Conservation (phyloP, 495 filamentous ascomycete genomes). For the Penicillium coffeae region DNA sequence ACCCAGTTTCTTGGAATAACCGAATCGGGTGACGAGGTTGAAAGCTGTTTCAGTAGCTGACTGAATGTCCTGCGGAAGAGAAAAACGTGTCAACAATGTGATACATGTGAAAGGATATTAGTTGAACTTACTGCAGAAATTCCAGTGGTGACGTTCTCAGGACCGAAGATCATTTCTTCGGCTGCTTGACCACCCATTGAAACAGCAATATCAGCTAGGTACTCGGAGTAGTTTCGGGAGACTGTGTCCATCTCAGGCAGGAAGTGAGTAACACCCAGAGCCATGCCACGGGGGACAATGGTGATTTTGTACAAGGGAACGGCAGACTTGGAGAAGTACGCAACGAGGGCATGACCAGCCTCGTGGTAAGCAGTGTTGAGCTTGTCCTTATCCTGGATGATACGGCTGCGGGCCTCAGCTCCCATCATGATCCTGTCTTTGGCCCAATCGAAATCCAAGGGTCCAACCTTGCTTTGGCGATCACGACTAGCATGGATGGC, state of each 20-base stretch:
- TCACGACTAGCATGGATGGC: conserved; percentile 84
- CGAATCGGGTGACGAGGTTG: conserved; percentile 76
- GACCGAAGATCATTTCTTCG: conserved; percentile 86
- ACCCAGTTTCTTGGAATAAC: conserved; percentile 85
- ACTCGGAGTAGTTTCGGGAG: conserved; percentile 64
- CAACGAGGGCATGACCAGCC: conserved; percentile 89
- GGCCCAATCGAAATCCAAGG: conserved; percentile 89
- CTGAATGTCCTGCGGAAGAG: conserved; percentile 65
- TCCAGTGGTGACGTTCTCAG: conserved; percentile 82
- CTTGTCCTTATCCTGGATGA: conserved; percentile 85
- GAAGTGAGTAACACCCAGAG: conserved; percentile 78
- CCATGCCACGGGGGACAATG: conserved; percentile 83
- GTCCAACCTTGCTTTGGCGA: conserved; percentile 66
- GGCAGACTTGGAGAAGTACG: conserved; percentile 68
- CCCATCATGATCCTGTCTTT: conserved; percentile 99
- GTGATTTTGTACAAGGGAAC: conserved; percentile 92
- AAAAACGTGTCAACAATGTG: conserved; percentile 5
- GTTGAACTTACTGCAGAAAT: conserved; percentile 60
- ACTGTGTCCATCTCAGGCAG: conserved; percentile 89
- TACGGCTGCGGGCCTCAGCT: conserved; percentile 78
- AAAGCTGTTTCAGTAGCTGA: conserved; percentile 75
- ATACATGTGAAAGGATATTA: background rate
- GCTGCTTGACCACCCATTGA: conserved; percentile 90
- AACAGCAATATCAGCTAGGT: conserved; percentile 72
- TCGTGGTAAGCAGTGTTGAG: conserved; percentile 94